Evolutionary conservation across 2,329 filamentous ascomycete genomes (phyloP), one percentile per base, ranked within the genome.

Genomic region (Trichoderma pleuroti): DNA sequence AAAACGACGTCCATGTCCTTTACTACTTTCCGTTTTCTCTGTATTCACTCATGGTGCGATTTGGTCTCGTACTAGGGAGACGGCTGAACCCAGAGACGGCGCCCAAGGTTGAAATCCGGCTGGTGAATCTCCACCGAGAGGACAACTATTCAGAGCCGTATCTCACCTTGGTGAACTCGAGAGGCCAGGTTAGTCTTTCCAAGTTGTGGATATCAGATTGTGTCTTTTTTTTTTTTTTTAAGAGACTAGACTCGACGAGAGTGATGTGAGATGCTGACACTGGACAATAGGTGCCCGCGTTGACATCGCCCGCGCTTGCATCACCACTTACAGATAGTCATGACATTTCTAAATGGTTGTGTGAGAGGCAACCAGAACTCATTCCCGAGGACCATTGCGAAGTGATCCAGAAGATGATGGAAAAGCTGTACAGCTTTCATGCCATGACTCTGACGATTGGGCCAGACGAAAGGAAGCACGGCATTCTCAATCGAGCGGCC

Each of bases 1-100:
- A 59, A 24, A 66, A 34, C 18, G 56, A 59, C 39, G 60, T 73
- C n/a, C 77, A 76, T 62, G 78, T 75, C 36, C 73, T 80, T 65
- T 75, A 78, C 63, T 77, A 76, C 70, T 80, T 75, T 21, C 75
- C 76, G 6, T 78, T 76, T 68, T 79, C 76, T 3, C 70, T 78
- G 14, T 78, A 80, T 65, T 79, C 78, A 10, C 73, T 79, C 21
- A 76, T 78, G 74, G 74, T 75, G n/a, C 76, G 76, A 18, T 78
- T 78, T 70, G 75, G 73, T 26, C 74, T 79, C 26, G 75, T 74
- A 18, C 71, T 79, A 11, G 77, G 76, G 5, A 69, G 72, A 62
- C 68, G 49, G 28, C 60, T 78, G 21, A 76, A 76, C 42, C 72
- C 74, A 2, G 73, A 74, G 21, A 76, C 74, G 42, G 75, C 76